Evolutionary conservation across 805 yeast species (phyloP).

Genomic region (Candida silvicultrix): DNA sequence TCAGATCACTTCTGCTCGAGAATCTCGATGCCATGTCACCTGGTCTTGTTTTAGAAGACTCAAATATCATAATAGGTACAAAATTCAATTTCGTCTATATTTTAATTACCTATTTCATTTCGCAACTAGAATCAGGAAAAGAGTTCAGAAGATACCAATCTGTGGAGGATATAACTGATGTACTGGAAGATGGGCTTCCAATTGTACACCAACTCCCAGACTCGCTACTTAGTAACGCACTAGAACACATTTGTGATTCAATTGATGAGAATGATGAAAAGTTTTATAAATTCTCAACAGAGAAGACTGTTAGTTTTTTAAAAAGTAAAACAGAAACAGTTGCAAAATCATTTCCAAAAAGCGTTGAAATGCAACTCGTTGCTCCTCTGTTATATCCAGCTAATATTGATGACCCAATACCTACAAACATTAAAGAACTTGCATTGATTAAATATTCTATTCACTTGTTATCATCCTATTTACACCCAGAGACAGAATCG

Average conservation of each 20-base stretch:
- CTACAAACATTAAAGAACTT: conserved; percentile 28
- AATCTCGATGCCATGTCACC: conserved; percentile 5
- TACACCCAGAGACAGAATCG: conserved; percentile 20
- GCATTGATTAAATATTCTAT: conserved; percentile 36
- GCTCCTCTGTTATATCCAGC: conserved; percentile 22
- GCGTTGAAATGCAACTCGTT: conserved; percentile 22
- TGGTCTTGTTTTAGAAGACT: conserved; percentile 35
- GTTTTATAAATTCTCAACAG: conserved; percentile 38
- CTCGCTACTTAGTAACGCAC: conserved; percentile 4
- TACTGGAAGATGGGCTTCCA: conserved; percentile 16
- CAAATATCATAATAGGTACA: conserved; percentile 34
- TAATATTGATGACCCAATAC: conserved; percentile 25
- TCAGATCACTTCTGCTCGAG: conserved; percentile 32
- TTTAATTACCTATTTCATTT: conserved; percentile 30
- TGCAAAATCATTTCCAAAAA: conserved; percentile 29
- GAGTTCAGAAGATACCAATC: conserved; percentile 28
- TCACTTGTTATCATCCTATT: conserved; percentile 40
- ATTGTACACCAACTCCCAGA: conserved; percentile 12
- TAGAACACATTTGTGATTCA: conserved; percentile 32
- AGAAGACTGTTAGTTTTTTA: conserved; percentile 33
- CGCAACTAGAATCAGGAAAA: conserved; percentile 16
- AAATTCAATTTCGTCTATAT: conserved; percentile 34
- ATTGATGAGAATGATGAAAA: conserved; percentile 37
- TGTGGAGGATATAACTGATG: conserved; percentile 39
- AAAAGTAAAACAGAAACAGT: conserved; percentile 32